Conservation (phyloP, 352 stramenopile genomes). For the Elongisporangium anandrum region DNA sequence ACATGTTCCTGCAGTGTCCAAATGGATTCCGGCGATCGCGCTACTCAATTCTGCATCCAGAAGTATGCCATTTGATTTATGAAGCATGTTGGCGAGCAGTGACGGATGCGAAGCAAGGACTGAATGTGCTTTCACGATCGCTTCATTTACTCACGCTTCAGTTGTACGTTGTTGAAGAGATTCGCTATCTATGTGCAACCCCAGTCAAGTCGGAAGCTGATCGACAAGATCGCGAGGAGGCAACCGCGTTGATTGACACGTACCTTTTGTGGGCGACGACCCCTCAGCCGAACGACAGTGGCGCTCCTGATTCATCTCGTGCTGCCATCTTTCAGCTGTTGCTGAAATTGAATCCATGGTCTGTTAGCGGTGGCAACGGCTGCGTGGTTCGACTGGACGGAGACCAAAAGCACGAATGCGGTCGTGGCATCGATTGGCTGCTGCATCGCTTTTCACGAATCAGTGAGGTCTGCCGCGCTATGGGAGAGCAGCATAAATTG, state of each 20-base stretch:
- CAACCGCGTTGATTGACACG: constrained; percentile 32
- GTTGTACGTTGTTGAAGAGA: constrained; percentile 76
- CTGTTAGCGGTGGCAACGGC: constrained; percentile 37
- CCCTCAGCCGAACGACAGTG: constrained; percentile 25
- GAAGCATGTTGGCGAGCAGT: constrained; percentile 62
- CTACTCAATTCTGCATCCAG: constrained; percentile 55
- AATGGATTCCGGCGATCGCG: constrained; percentile 50
- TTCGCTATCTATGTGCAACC: constrained; percentile 59
- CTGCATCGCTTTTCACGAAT: constrained; percentile 60
- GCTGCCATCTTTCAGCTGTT: constrained; percentile 48
- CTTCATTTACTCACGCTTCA: constrained; percentile 82
- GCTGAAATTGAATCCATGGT: constrained; percentile 76
- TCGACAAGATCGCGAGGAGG: constrained; percentile 37
- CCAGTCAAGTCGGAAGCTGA: constrained; percentile 34
- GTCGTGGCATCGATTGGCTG: constrained; percentile 73
- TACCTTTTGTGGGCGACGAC: constrained; percentile 60
- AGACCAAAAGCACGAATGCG: constrained; percentile 83
- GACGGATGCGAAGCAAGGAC: constrained; percentile 49
- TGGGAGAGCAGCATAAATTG: constrained; percentile 55
- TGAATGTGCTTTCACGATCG: constrained; percentile 63
- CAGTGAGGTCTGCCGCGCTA: constrained; percentile 28
- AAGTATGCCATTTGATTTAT: constrained; percentile 60
- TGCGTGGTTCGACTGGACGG: constrained; percentile 65
- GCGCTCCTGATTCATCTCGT: constrained; percentile 22
- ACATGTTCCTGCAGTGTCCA: constrained; percentile 70